These are phyloP conservation scores for Starmerella davenportii DNA, from an alignment of 805 yeast species.

Conservation along the genomic window DNA sequence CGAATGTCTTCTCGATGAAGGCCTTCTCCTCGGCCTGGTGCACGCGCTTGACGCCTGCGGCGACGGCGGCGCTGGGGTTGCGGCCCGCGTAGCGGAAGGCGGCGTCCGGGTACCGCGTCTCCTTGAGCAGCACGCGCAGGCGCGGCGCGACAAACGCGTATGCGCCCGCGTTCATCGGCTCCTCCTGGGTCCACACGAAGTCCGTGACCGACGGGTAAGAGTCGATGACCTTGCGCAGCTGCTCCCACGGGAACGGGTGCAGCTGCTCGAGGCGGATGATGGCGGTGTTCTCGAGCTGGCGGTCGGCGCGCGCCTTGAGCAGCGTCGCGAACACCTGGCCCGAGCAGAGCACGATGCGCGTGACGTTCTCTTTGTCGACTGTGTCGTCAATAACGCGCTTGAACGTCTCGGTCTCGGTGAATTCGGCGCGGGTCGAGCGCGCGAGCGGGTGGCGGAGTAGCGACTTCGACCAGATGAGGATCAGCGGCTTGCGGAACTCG, in stretches of 20 bases:
- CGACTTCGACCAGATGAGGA: constrained; percentile 76
- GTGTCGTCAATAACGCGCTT: constrained; percentile 83
- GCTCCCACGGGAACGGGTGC: constrained; percentile 98
- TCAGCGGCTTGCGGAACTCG: constrained; percentile 79
- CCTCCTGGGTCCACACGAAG: constrained; percentile 95
- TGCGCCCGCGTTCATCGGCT: constrained; percentile 93
- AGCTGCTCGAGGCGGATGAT: constrained; percentile 79
- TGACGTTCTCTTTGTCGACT: constrained; percentile 65
- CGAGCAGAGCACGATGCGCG: constrained; percentile 63
- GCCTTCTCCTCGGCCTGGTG: constrained; percentile 78
- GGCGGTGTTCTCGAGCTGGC: constrained; percentile 70
- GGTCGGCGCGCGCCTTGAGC: constrained; percentile 66
- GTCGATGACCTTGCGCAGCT: constrained; percentile 66
- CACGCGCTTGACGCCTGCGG: constrained; percentile 86
- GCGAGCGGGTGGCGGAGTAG: constrained; percentile 96
- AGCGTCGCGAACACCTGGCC: constrained; percentile 95
- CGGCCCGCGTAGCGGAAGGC: constrained; percentile 81
- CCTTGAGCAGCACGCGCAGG: constrained; percentile 52
- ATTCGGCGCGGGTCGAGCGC: constrained; percentile 63
- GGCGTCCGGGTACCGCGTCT: constrained; percentile 50
- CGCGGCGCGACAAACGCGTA: constrained; percentile 73
- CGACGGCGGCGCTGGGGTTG: constrained; percentile 94
- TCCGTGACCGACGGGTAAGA: constrained; percentile 70
- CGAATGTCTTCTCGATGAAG: constrained; percentile 52
- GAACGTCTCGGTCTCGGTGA: constrained; percentile 75